These are phyloP conservation scores for Bimuria novae-zelandiae DNA, from an alignment of 2,329 filamentous ascomycete species.

Conservation along the genomic window DNA sequence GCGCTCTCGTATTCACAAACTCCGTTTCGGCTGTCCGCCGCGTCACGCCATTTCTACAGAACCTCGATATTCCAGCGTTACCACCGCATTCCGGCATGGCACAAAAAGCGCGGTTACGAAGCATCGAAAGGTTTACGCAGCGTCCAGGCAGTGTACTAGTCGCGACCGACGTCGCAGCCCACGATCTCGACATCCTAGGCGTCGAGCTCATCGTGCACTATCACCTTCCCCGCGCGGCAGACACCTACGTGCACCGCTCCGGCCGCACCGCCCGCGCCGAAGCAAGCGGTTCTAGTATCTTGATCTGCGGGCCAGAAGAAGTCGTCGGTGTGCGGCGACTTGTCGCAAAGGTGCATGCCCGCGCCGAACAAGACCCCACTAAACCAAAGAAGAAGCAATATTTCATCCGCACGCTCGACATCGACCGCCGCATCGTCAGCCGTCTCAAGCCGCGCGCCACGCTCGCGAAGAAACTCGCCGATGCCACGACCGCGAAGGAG, in stretches of 20 bases:
- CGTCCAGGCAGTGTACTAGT: slow-evolving; percentile 72
- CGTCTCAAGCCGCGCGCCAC: slow-evolving; percentile 77
- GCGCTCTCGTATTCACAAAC: slow-evolving; percentile 92
- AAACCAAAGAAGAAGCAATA: slow-evolving; percentile 62
- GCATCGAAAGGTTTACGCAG: slow-evolving; percentile 83
- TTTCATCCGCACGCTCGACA: slow-evolving; percentile 78
- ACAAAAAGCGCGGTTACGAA: slow-evolving; percentile 92
- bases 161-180: slow-evolving; percentile 90
- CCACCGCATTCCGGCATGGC: slow-evolving; percentile 92
- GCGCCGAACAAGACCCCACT: slow-evolving; percentile 47
- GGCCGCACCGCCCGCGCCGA: slow-evolving; percentile 89
- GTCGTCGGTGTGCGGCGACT: slow-evolving; percentile 81
- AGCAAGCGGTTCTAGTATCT: slow-evolving; percentile 76
- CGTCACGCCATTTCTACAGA: slow-evolving; percentile 80
- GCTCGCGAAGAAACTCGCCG: slow-evolving; percentile 85
- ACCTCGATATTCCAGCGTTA: slow-evolving; percentile 75
- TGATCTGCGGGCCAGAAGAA: slow-evolving; percentile 91
- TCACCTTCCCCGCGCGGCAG: slow-evolving; percentile 87
- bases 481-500: slow-evolving; percentile 82
- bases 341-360: slow-evolving; percentile 82
- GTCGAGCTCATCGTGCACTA: slow-evolving; percentile 94
- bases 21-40: slow-evolving; percentile 91
- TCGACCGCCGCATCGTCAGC: slow-evolving; percentile 78
- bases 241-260: slow-evolving; percentile 93
- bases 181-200: slow-evolving; percentile 88